Percentiles rank a stretch among this genome's conserved stretches.
phyloP scores from a whole-genome alignment of 1,139 yeast genomes.

The Pichia kudriavzevii region DNA sequence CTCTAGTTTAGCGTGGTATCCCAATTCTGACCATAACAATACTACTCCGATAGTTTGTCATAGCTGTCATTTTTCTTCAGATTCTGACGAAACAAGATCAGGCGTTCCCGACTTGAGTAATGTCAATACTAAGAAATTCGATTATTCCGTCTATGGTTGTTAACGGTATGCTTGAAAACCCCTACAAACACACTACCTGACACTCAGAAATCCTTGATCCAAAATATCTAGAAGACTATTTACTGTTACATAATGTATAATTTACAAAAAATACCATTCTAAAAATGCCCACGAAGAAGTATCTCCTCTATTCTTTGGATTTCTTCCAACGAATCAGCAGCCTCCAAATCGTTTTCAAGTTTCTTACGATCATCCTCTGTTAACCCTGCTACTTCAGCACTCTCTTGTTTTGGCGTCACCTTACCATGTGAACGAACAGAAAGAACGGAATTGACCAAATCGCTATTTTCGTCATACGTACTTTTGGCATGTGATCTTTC shows the following conservation, averaged over 20 bases:
- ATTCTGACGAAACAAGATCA: too few species aligned
- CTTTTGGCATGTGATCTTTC: constrained; percentile 44
- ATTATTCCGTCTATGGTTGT: constrained; percentile 6
- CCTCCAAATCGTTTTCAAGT: constrained; percentile 46
- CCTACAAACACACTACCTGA: too few species aligned
- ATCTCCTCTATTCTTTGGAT: constrained; percentile 62
- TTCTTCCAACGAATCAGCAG: constrained; percentile 65
- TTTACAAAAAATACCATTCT: background rate
- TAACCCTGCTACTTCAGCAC: constrained; percentile 29
- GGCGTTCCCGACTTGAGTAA: constrained; percentile 18
- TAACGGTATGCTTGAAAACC: too few species aligned
- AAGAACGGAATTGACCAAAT: constrained; percentile 9
- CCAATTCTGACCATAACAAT: constrained; percentile 14
- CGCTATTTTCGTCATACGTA: constrained; percentile 38
- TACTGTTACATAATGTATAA: too few species aligned
- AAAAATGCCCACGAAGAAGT: constrained; percentile 28
- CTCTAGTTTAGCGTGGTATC: constrained; percentile 23
- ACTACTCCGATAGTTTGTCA: too few species aligned
- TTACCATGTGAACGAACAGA: constrained; percentile 1
- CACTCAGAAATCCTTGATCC: too few species aligned
- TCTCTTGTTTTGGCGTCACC: background rate
- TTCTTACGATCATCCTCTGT: constrained; percentile 45
- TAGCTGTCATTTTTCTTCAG: too few species aligned
- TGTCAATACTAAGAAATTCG: constrained; percentile 8
- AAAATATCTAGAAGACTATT: too few species aligned